Evolutionary conservation across 345 rosid genomes (phyloP), one percentile per base, ranked within the genome.

Genomic region (Dipteronia dyeriana): DNA sequence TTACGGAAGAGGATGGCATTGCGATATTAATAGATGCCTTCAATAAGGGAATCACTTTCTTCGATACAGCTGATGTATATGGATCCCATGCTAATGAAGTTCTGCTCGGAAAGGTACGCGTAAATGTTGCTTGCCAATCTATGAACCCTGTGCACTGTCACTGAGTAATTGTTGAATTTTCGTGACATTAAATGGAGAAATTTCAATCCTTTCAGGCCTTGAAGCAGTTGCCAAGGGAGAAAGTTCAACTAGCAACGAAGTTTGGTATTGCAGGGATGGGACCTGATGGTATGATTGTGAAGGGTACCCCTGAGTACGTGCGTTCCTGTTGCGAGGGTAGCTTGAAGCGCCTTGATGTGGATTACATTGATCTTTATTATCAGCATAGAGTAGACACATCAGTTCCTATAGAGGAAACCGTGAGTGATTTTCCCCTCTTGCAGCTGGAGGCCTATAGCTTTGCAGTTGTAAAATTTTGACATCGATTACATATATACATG

Each of bases 151-250:
- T 34, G 38, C 38, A 4, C 5, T 34, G 38, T 34, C 23, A 45
- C 11, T 62, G 17, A 26, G 45, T 22, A 61, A n/a, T 31, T 12
- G 13, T 61, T 60, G 20, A 19, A 2, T 13, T 41, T 54, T 31
- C 43, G 34, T 53, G 20, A 41, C 22, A 22, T 47, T 41, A 61
- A 70, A 66, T 29, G 31, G 69, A 45, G 54, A 25, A 19, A 10
- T 20, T 47, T 71, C 47, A 2, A 62, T 12, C 26, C 38, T 34
- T 84, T 78, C 82, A 87, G 94, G 91, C 89, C 70, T 76, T 90
- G 85, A 85, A 88, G 83, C 85, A 86, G 57, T 76, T 90, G 69
- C 91, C 90, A 2, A 79, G 93, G 57, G 90, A 88, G 51, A 85
- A 82, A 70, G 22, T 90, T 74, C 93, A 90, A 78, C 12, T 86